phyloP scores from a whole-genome alignment of 176 grass and related monocot species.

The Hsuehochloa calcarea region DNA sequence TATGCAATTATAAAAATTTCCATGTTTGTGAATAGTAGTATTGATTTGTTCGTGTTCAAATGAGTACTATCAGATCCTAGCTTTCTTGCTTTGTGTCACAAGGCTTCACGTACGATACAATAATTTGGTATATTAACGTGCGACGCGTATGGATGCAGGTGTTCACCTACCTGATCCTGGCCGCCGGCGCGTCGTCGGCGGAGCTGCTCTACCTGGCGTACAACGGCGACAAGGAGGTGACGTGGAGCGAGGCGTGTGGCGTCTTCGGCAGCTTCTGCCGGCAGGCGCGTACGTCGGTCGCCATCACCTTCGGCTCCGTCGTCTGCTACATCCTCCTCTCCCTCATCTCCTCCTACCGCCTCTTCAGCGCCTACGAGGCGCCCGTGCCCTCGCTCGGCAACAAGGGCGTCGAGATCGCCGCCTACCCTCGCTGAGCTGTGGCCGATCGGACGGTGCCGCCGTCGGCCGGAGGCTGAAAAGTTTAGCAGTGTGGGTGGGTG shows the following conservation, averaged over 20 bases:
- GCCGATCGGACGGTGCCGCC: background rate
- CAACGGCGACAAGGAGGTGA: constrained; percentile 81
- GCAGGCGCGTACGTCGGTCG: constrained; percentile 63
- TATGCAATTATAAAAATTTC: too few species aligned
- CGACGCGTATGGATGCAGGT: constrained; percentile 40
- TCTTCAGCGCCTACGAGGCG: constrained; percentile 81
- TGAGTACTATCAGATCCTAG: background rate
- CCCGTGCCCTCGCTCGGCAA: constrained; percentile 51
- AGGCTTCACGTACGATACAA: background rate
- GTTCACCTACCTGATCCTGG: constrained; percentile 77
- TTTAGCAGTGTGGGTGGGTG: background rate
- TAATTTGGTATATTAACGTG: background rate
- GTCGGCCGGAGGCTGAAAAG: background rate
- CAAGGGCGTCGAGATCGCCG: constrained; percentile 68
- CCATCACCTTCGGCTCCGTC: constrained; percentile 77
- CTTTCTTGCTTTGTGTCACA: background rate
- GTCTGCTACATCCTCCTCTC: constrained; percentile 81
- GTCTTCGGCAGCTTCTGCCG: constrained; percentile 74
- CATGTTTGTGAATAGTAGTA: background rate
- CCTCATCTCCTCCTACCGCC: constrained; percentile 84
- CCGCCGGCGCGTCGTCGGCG: constrained; percentile 64
- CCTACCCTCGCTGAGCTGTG: constrained; percentile 54
- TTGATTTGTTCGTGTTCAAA: background rate
- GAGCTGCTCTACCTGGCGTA: constrained; percentile 90
- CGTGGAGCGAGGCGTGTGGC: constrained; percentile 84